Evolutionary conservation across 148 eudicot species (phyloP).

Genomic region (Fallopia convolvulus): DNA sequence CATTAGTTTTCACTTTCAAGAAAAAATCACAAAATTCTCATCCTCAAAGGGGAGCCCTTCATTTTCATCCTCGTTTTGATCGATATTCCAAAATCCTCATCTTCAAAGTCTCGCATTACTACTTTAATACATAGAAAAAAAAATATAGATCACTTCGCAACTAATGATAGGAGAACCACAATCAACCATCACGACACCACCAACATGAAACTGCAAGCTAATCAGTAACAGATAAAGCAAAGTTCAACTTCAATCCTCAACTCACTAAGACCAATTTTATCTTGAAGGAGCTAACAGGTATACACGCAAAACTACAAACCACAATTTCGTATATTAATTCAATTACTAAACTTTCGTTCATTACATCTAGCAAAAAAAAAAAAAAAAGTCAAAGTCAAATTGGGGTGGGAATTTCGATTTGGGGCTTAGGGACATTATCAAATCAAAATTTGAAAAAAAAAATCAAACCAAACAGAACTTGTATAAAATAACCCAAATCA

Average conservation of each 20-base stretch:
- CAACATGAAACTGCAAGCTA: not conserved
- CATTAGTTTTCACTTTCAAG: not conserved
- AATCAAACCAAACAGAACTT: not conserved
- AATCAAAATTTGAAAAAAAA: not conserved
- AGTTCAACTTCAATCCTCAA: not conserved
- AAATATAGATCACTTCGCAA: not conserved
- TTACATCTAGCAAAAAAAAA: not conserved
- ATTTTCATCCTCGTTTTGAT: not conserved
- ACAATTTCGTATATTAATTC: not conserved
- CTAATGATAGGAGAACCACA: not conserved
- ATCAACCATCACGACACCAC: not conserved
- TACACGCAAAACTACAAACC: not conserved
- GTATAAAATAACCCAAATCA: not conserved
- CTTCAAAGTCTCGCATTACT: constrained; percentile 5
- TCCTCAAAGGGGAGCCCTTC: not conserved
- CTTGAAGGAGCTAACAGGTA: not conserved
- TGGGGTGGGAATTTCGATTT: not conserved
- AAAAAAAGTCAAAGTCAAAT: not conserved
- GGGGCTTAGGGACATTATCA: not conserved
- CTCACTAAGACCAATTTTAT: not conserved
- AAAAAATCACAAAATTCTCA: not conserved
- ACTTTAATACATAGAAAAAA: not conserved
- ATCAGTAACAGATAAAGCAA: not conserved
- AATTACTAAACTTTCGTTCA: not conserved
- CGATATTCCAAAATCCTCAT: not conserved